Conservation (phyloP, 306 rosid genomes). For the Pterocarpus macrocarpus region DNA sequence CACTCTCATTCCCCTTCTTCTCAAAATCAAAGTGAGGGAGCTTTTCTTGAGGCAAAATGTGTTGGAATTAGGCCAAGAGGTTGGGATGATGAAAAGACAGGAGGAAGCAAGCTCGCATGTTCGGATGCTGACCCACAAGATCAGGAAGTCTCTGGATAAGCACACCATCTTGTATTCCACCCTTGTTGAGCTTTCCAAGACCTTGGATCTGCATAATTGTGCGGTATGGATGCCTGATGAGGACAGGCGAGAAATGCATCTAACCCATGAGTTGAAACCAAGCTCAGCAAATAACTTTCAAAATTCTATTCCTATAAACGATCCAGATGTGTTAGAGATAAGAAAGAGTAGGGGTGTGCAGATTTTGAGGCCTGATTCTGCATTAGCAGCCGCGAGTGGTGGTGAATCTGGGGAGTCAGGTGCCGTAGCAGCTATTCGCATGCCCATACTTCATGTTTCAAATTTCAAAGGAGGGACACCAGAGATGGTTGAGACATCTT, state of each 20-base stretch:
- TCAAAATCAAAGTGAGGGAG: conserved; percentile 81
- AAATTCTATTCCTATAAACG: conserved; percentile 63
- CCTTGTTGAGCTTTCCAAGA: conserved; percentile 85
- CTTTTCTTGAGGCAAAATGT: conserved; percentile 78
- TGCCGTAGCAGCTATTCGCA: conserved; percentile 78
- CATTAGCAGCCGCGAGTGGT: conserved; percentile 69
- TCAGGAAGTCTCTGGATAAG: conserved; percentile 78
- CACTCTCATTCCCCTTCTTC: conserved; percentile 77
- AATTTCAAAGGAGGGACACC: conserved; percentile 92
- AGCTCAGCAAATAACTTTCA: conserved; percentile 42
- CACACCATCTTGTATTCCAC: conserved; percentile 84
- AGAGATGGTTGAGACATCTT: conserved; percentile 69
- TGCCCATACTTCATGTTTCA: conserved; percentile 83
- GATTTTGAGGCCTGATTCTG: conserved; percentile 72
- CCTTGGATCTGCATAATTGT: conserved; percentile 75
- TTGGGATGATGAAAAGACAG: conserved; percentile 84
- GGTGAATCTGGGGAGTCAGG: conserved; percentile 64
- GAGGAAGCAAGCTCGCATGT: conserved; percentile 90
- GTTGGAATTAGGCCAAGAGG: conserved; percentile 80
- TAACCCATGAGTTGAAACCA: conserved; percentile 74
- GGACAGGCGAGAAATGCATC: conserved; percentile 64
- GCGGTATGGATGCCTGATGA: conserved; percentile 90
- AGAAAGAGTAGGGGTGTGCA: conserved; percentile 63
- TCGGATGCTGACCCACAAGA: conserved; percentile 80
- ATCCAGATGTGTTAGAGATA: conserved; percentile 70